These are phyloP conservation scores for Tetrahymena malaccensis DNA, from an alignment of 73 alveolate species.

Conservation along the genomic window DNA sequence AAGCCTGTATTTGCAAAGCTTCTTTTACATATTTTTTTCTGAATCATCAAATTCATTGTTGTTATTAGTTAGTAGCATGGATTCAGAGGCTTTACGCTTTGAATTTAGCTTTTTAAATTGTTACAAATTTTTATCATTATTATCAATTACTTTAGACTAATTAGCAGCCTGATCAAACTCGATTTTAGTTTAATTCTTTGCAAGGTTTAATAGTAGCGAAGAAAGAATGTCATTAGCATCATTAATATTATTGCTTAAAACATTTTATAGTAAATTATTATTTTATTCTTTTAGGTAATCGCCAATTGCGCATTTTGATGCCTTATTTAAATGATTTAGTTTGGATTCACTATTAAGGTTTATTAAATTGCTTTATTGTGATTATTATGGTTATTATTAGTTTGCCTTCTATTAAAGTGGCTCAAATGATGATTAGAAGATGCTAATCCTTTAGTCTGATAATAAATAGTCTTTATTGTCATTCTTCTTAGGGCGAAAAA, in stretches of 20 bases:
- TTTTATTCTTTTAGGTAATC: background rate
- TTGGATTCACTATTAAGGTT: background rate
- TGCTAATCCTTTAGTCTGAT: background rate
- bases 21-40: background rate
- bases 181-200: background rate
- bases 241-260: background rate
- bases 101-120: background rate
- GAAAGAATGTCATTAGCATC: background rate
- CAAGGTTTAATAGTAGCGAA: background rate
- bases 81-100: background rate
- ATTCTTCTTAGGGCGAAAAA: background rate
- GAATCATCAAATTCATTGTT: background rate
- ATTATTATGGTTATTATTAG: background rate
- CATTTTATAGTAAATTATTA: background rate
- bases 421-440: background rate
- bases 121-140: background rate
- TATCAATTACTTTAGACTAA: background rate
- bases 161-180: background rate
- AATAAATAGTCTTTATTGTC: background rate
- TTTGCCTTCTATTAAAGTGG: background rate
- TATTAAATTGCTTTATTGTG: background rate
- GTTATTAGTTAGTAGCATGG: background rate
- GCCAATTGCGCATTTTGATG: background rate
- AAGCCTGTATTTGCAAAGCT: background rate
- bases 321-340: background rate